Conservation (phyloP, 73 alveolate species). For the Blepharisma japonicum region DNA sequence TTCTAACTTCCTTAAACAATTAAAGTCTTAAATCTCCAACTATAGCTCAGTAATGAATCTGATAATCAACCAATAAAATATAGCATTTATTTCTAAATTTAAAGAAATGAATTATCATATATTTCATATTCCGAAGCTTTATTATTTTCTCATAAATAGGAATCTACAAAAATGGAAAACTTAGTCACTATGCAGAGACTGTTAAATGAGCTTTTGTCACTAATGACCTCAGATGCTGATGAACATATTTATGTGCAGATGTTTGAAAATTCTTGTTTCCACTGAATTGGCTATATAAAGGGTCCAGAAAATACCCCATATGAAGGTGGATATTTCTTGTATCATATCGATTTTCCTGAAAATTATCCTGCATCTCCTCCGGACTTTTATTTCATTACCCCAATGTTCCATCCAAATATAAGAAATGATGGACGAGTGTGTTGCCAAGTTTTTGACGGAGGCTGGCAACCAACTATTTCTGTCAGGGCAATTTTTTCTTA, state of each 20-base stretch:
- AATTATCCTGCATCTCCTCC: constrained; percentile 94
- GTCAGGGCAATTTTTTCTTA: constrained; percentile 71
- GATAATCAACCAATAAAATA: too few species aligned
- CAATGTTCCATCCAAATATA: constrained; percentile 94
- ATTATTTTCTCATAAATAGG: too few species aligned
- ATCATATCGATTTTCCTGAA: constrained; percentile 78
- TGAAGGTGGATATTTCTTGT: constrained; percentile 90
- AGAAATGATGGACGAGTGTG: constrained; percentile 54
- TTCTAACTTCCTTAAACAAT: too few species aligned
- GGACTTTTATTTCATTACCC: constrained; percentile 81
- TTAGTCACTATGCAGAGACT: too few species aligned
- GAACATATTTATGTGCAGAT: constrained; percentile 65
- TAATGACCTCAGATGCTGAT: neutral
- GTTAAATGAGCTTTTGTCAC: too few species aligned
- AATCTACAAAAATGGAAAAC: too few species aligned
- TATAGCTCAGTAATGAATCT: too few species aligned
- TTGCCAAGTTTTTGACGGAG: constrained; percentile 32
- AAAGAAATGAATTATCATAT: too few species aligned
- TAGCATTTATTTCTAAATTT: too few species aligned
- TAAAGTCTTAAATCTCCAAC: too few species aligned
- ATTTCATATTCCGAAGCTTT: too few species aligned
- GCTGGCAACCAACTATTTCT: constrained; percentile 71
- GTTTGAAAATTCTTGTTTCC: constrained; percentile 65
- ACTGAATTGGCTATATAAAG: constrained; percentile 75
- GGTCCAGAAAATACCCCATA: constrained; percentile 93